Conservation (phyloP, 345 rosid species). For the Gossypioides kirkii region DNA sequence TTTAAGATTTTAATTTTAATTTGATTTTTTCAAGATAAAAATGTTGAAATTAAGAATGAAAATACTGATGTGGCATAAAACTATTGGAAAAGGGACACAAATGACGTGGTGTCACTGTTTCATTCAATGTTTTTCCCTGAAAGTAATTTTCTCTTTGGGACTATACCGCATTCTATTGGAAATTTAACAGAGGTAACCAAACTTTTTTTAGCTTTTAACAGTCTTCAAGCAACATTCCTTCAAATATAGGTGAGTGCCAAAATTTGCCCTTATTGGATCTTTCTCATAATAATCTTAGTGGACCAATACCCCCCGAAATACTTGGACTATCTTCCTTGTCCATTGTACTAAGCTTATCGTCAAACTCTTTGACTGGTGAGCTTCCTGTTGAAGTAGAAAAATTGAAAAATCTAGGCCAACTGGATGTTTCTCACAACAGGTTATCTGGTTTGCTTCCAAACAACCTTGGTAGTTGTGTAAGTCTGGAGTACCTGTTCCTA, state of each 20-base stretch:
- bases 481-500: background rate
- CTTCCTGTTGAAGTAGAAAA: background rate
- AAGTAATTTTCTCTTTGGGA: background rate
- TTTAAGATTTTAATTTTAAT: too few species aligned
- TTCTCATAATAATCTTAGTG: constrained; percentile 3
- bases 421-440: background rate
- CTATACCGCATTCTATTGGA: constrained; percentile 13
- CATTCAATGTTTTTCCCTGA: too few species aligned
- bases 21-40: too few species aligned
- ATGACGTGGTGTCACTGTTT: too few species aligned
- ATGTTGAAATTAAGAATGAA: too few species aligned
- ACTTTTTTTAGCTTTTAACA: background rate
- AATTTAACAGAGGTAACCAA: background rate
- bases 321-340: background rate
- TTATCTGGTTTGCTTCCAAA: constrained; percentile 3
- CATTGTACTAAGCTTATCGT: background rate
- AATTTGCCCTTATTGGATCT: background rate
- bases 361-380: background rate
- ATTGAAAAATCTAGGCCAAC: background rate
- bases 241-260: constrained; percentile 1
- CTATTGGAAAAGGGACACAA: too few species aligned
- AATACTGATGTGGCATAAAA: too few species aligned
- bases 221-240: constrained; percentile 10
- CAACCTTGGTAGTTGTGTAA: constrained; percentile 3
- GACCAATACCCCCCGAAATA: constrained; percentile 12